These are phyloP conservation scores for Pilaira anomala DNA, from an alignment of 192 early-diverging fungal genomes.

Conservation along the genomic window DNA sequence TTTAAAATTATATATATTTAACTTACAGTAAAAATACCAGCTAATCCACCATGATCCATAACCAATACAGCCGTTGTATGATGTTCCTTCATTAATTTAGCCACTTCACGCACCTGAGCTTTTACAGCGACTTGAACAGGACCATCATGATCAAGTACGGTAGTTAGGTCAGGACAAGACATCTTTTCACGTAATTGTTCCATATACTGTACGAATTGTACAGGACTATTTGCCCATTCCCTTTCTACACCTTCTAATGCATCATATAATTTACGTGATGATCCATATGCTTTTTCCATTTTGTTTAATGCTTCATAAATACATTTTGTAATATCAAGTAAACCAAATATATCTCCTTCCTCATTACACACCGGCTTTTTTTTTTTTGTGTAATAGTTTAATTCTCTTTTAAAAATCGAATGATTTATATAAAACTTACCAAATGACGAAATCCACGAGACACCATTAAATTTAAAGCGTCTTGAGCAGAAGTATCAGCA, in stretches of 20 bases:
- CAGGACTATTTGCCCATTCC: conserved; percentile 63
- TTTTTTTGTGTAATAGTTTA: not conserved
- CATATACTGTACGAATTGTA: conserved; percentile 65
- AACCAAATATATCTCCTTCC: conserved; percentile 75
- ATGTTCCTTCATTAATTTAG: conserved; percentile 65
- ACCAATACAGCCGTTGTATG: conserved; percentile 74
- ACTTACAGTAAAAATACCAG: conserved; percentile 71
- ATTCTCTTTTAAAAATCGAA: not conserved
- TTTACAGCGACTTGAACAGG: conserved; percentile 61
- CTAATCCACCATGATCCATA: conserved; percentile 64
- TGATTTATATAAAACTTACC: conserved; percentile 29
- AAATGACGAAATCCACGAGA: conserved; percentile 76
- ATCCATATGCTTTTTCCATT: conserved; percentile 76
- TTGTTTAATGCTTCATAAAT: conserved; percentile 78
- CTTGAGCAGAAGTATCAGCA: conserved; percentile 68
- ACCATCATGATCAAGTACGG: conserved; percentile 64
- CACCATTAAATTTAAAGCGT: conserved; percentile 78
- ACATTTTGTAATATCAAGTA: conserved; percentile 81
- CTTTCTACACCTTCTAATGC: conserved; percentile 76
- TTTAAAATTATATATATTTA: not conserved
- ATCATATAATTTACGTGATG: conserved; percentile 73
- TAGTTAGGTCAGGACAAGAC: conserved; percentile 84
- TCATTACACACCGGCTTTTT: conserved; percentile 63
- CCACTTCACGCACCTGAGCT: conserved; percentile 67
- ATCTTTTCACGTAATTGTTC: conserved; percentile 71